Percentiles rank a stretch among this genome's conserved stretches.
These are phyloP conservation scores for Priceomyces carsonii DNA, from an alignment of 805 yeast species.

Conservation along the genomic window DNA sequence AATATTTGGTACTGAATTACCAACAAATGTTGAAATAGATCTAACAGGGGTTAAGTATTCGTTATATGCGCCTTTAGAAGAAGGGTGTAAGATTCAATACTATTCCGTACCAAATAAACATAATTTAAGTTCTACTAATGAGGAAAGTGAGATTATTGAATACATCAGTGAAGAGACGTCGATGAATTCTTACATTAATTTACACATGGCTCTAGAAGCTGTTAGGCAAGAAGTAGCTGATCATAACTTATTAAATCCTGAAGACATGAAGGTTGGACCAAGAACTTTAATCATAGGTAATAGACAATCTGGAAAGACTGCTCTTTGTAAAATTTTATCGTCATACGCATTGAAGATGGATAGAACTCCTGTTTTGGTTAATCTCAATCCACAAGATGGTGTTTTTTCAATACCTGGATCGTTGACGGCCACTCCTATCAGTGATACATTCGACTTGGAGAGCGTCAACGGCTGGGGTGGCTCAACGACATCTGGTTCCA, in stretches of 20 bases:
- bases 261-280: slow-evolving; percentile 46
- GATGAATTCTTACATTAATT: slow-evolving; percentile 60
- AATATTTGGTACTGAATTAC: slow-evolving; percentile 89
- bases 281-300: slow-evolving; percentile 75
- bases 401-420: slow-evolving; percentile 81
- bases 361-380: slow-evolving; percentile 67
- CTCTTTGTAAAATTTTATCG: slow-evolving; percentile 65
- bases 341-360: slow-evolving; percentile 78
- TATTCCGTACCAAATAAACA: slow-evolving; percentile 21
- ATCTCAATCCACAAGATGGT: slow-evolving; percentile 73
- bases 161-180: slow-evolving; percentile 73
- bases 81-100: slow-evolving; percentile 64
- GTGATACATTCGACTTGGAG: slow-evolving; percentile 79
- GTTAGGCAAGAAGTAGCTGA: slow-evolving; percentile 34
- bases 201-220: slow-evolving; percentile 76
- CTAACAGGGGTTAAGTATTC: slow-evolving; percentile 40
- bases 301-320: slow-evolving; percentile 73
- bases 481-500: slow-evolving; percentile 68
- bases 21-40: slow-evolving; percentile 56
- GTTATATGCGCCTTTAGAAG: slow-evolving; percentile 46
- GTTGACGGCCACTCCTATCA: slow-evolving; percentile 77
- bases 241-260: slow-evolving; percentile 16
- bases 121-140: slow-evolving; percentile 24
- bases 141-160: slow-evolving; percentile 47
- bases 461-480: slow-evolving; percentile 73